Percentiles rank a stretch among this genome's conserved stretches.
phyloP scores from a whole-genome alignment of 2,329 filamentous ascomycete species.

The Fusarium sp. region DNA sequence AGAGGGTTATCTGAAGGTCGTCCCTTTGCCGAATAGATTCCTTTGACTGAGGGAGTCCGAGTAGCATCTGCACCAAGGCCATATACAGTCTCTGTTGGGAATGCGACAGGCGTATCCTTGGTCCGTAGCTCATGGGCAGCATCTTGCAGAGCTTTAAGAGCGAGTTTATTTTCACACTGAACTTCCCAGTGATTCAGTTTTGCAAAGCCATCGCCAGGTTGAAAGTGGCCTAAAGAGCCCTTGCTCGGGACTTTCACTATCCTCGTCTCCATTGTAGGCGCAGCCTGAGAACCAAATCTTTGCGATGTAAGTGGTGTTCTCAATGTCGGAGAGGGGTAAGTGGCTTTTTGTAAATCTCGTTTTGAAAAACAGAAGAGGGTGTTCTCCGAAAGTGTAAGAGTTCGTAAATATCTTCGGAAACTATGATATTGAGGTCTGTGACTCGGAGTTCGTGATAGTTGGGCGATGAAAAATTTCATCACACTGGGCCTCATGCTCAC shows the following conservation, averaged over 20 bases:
- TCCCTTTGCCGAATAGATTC: conserved; percentile 94
- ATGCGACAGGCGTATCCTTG: conserved; percentile 84
- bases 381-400: not conserved
- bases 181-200: conserved; percentile 59
- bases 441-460: conserved; percentile 34
- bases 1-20: conserved; percentile 94
- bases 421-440: conserved; percentile 22
- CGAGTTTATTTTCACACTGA: conserved; percentile 45
- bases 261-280: conserved; percentile 54
- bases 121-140: conserved; percentile 75
- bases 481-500: conserved; percentile 42
- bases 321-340: not conserved
- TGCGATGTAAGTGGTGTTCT: conserved; percentile 46
- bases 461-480: conserved; percentile 46
- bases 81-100: conserved; percentile 98
- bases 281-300: conserved; percentile 21
- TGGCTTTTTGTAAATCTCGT: conserved; percentile 2
- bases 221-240: conserved; percentile 52
- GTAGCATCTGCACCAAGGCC: conserved; percentile 97
- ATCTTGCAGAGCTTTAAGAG: conserved; percentile 62
- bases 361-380: conserved; percentile 1
- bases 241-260: conserved; percentile 52
- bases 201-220: conserved; percentile 42
- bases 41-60: conserved; percentile 81
- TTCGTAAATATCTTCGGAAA: conserved; percentile 4